Evolutionary conservation across 2,329 filamentous ascomycete species (phyloP), one percentile per base, ranked within the genome.

Genomic region (Colletotrichum sp.): DNA sequence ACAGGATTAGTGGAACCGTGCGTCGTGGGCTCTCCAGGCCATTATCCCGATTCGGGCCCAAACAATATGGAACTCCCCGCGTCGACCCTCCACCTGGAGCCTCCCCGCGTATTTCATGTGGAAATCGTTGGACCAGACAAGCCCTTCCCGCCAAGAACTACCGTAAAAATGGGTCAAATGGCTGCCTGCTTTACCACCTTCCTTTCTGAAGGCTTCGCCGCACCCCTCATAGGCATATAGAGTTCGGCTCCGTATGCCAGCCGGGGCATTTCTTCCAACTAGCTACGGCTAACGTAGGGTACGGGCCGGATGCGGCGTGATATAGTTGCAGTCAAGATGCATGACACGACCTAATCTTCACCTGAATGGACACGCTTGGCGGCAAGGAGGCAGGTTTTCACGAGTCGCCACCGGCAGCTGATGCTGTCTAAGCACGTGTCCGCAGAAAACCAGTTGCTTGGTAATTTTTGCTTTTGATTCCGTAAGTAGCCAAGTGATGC

Each of bases 101-200:
- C 39, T 65, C 15, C 28, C 68, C 36, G 30, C 36, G 18, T 21
- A 34, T 52, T 52, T 59, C 55, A 28, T 26, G 55, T 28, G 55
- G 55, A 13, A 16, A 59, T 9, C 7, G 16, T 30, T 67, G 70
- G 64, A 10, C 36, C 64, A 6, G 64, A 30, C 39, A 15, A 39
- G 63, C 32, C 55, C 63, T n/a, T 72, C 70, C 70, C 70, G 70
- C 70, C 70, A 67, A 72, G 70, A 67, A 39, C 26, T 67, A 48
- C 52, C 52, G 16, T 34, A 28, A 28, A 30, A 60, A 39, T n/a
- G 63, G n/a, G 34, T 12, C 9, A 60, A 43, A 60, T 66, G 64
- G 70, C 34, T 5, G 34, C 13, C 67, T 34, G n/a, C 21, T 15
- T 48, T 72, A 57, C 30, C 52, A 72, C 70, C 63, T 72, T 67